Evolutionary conservation across 257 asterid genomes (phyloP).

Genomic region (Salvia splendens): DNA sequence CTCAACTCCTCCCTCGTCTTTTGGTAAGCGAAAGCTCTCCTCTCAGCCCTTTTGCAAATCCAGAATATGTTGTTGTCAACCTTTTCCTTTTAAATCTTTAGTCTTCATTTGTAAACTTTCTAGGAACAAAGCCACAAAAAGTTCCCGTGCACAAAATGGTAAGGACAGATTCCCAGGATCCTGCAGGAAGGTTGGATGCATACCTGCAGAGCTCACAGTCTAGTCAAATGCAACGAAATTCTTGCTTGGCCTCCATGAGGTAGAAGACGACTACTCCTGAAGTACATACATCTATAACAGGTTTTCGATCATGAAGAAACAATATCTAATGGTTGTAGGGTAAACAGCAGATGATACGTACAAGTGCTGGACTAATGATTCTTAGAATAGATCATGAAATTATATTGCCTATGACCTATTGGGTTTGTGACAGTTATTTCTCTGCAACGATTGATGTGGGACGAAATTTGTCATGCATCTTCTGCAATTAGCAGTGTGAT

Average conservation of each 20-base stretch:
- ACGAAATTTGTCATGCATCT: slow-evolving; percentile 6
- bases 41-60: slow-evolving; percentile 12
- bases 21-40: slow-evolving; percentile 44
- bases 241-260: slow-evolving; percentile 83
- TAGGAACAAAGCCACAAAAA: slow-evolving; percentile 70
- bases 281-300: slow-evolving; percentile 15
- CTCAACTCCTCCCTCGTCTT: slow-evolving; percentile 50
- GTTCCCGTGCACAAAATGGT: slow-evolving; percentile 91
- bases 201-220: slow-evolving; percentile 68
- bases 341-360: slow-evolving; percentile 18
- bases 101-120: slow-evolving; percentile 25
- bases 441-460: slow-evolving; percentile 13
- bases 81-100: slow-evolving; percentile 30
- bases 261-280: slow-evolving; percentile 36
- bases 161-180: slow-evolving; percentile 88
- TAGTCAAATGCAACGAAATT: slow-evolving; percentile 53
- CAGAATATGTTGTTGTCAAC: slow-evolving; percentile 28
- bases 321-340: slow-evolving; percentile 4
- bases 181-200: slow-evolving; percentile 97
- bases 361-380: slow-evolving; percentile 27
- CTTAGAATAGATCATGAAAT: slow-evolving; percentile 24
- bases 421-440: slow-evolving; percentile 19
- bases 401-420: slow-evolving; percentile 22
- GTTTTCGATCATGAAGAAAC: slow-evolving; percentile 4
- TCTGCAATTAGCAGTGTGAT: slow-evolving; percentile 8